Evolutionary conservation across 106 monocot species (phyloP).

Genomic region (Gastrodia elata): DNA sequence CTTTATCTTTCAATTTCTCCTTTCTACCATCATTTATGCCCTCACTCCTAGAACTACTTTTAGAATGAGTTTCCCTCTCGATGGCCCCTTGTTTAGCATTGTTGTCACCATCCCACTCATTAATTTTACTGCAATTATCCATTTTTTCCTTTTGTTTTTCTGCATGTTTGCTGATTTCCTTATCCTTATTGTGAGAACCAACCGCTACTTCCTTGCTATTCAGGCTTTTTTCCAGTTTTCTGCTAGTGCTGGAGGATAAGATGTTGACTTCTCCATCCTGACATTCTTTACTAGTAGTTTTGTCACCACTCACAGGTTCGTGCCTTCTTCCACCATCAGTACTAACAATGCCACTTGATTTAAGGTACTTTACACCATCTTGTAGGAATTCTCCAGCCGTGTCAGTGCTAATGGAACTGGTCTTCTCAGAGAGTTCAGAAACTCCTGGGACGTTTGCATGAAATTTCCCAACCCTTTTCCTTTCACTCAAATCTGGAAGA

Average conservation of each 20-base stretch:
- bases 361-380: slow-evolving; percentile 9
- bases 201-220: background rate
- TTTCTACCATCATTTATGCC: slow-evolving; percentile 19
- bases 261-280: slow-evolving; percentile 9
- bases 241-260: background rate
- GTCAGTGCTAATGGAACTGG: background rate
- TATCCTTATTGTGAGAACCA: slow-evolving; percentile 4
- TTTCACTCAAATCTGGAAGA: background rate
- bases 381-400: slow-evolving; percentile 3
- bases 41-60: slow-evolving; percentile 31
- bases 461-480: slow-evolving; percentile 10
- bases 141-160: slow-evolving; percentile 23
- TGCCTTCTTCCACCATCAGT: slow-evolving; percentile 1
- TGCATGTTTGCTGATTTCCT: slow-evolving; percentile 16
- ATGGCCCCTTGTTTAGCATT: slow-evolving; percentile 12
- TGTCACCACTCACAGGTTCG: slow-evolving; percentile 11
- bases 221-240: slow-evolving; percentile 10
- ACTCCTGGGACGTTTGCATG: slow-evolving; percentile 10
- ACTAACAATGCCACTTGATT: slow-evolving; percentile 1
- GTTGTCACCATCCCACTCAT: slow-evolving; percentile 26
- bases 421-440: slow-evolving; percentile 10
- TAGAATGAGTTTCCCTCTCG: slow-evolving; percentile 23
- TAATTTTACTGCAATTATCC: slow-evolving; percentile 20
- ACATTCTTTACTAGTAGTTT: slow-evolving; percentile 1
- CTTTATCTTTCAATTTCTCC: slow-evolving; percentile 30